phyloP scores from a whole-genome alignment of 495 filamentous ascomycete genomes.

The Neurospora sp. region DNA sequence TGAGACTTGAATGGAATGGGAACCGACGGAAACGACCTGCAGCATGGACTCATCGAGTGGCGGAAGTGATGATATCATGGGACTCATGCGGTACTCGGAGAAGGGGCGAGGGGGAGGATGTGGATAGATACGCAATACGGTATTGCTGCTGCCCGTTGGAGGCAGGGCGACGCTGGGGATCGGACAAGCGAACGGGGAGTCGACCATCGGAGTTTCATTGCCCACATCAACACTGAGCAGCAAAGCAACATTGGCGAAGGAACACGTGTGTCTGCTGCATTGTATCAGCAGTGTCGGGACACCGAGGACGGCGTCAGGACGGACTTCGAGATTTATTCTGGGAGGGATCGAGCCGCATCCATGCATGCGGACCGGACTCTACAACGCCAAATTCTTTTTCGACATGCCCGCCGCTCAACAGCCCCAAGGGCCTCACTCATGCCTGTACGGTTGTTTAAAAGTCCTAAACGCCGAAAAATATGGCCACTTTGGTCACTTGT shows the following conservation, averaged over 20 bases:
- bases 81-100: not conserved
- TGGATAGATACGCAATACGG: not conserved
- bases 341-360: not conserved
- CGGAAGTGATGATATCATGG: not conserved
- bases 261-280: not conserved
- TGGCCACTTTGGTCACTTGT: not conserved
- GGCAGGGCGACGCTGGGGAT: not conserved
- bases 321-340: not conserved
- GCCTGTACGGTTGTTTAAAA: not conserved
- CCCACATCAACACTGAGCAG: not conserved
- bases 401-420: not conserved
- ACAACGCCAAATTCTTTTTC: not conserved
- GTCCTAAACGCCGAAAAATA: not conserved
- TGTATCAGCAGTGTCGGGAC: not conserved
- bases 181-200: not conserved
- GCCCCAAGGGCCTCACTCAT: not conserved
- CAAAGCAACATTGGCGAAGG: not conserved
- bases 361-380: not conserved
- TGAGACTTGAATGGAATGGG: not conserved
- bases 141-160: not conserved
- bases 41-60: not conserved
- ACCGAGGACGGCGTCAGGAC: not conserved
- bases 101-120: not conserved
- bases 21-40: not conserved
- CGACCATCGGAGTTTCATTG: not conserved